These are phyloP conservation scores for Cephaloascus fragrans DNA, from an alignment of 805 yeast genomes.

Conservation along the genomic window DNA sequence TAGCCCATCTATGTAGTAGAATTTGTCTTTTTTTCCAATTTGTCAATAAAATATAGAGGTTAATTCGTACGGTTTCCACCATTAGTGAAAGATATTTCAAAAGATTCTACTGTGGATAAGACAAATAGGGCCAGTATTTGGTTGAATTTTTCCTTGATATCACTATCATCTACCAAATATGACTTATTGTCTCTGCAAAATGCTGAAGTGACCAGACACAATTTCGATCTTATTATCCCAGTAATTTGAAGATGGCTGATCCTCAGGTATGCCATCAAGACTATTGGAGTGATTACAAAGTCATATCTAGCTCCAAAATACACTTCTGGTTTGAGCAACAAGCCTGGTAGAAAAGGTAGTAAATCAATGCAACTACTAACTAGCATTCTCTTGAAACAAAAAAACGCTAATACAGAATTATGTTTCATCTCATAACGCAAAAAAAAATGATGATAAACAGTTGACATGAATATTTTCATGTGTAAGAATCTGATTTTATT, in stretches of 20 bases:
- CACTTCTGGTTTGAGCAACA: neutral
- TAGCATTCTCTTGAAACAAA: constrained; percentile 16
- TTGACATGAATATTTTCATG: constrained; percentile 9
- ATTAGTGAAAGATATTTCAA: constrained; percentile 29
- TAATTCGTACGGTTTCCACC: too few species aligned
- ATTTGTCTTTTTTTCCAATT: too few species aligned
- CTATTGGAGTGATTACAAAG: neutral
- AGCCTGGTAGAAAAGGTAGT: constrained; percentile 7
- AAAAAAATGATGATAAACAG: constrained; percentile 15
- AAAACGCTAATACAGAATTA: constrained; percentile 13
- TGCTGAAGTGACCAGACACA: constrained; percentile 15
- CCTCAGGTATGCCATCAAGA: neutral
- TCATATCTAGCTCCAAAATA: neutral
- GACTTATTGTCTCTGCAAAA: too few species aligned
- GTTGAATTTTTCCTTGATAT: too few species aligned
- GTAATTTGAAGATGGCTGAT: constrained; percentile 19
- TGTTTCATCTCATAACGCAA: constrained; percentile 15
- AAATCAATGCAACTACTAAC: constrained; percentile 9
- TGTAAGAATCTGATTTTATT: constrained; percentile 10
- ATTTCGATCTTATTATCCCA: constrained; percentile 19
- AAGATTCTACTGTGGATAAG: constrained; percentile 59
- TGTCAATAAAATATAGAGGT: too few species aligned
- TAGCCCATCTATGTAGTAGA: too few species aligned
- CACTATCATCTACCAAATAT: too few species aligned
- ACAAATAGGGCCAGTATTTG: constrained; percentile 51